phyloP scores from a whole-genome alignment of 768 basidiomycete species.

The Pleurotus sapidus region DNA sequence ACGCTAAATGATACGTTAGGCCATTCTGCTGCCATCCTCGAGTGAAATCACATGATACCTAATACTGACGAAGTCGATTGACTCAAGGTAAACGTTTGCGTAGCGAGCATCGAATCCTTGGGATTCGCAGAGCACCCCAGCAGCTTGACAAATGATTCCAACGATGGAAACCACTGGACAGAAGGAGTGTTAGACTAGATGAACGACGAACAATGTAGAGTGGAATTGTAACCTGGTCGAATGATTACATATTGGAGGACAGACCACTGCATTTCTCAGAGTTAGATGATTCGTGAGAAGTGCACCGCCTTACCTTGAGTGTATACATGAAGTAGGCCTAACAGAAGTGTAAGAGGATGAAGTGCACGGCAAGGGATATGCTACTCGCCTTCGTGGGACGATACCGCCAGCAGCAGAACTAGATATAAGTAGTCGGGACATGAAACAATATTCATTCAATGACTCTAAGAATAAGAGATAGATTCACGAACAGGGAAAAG shows the following conservation, averaged over 20 bases:
- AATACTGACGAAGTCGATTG: conserved; percentile 79
- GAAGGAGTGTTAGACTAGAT: conserved; percentile 5
- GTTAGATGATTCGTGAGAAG: no score
- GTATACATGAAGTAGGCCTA: conserved; percentile 90
- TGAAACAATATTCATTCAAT: background rate
- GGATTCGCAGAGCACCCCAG: conserved; percentile 66
- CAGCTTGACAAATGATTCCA: conserved; percentile 75
- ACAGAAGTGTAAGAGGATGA: background rate
- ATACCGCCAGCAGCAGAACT: conserved; percentile 84
- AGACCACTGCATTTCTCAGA: conserved; percentile 52
- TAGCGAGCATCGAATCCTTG: conserved; percentile 56
- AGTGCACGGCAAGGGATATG: background rate
- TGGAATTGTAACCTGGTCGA: conserved; percentile 39
- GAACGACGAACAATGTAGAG: background rate
- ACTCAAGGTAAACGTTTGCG: conserved; percentile 69
- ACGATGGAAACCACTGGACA: conserved; percentile 57
- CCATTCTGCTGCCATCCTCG: background rate
- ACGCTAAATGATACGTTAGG: conserved; percentile 37
- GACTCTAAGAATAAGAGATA: background rate
- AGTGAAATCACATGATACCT: conserved; percentile 37
- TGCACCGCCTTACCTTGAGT: conserved; percentile 52
- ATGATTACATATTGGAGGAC: conserved; percentile 89
- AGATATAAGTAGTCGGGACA: background rate
- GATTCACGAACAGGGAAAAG: conserved; percentile 52
- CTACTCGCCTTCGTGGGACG: conserved; percentile 68